Percentiles rank a stretch among this genome's conserved stretches.
These are phyloP conservation scores for Didymella glomerata DNA, from an alignment of 2,329 filamentous ascomycete species.

Conservation along the genomic window DNA sequence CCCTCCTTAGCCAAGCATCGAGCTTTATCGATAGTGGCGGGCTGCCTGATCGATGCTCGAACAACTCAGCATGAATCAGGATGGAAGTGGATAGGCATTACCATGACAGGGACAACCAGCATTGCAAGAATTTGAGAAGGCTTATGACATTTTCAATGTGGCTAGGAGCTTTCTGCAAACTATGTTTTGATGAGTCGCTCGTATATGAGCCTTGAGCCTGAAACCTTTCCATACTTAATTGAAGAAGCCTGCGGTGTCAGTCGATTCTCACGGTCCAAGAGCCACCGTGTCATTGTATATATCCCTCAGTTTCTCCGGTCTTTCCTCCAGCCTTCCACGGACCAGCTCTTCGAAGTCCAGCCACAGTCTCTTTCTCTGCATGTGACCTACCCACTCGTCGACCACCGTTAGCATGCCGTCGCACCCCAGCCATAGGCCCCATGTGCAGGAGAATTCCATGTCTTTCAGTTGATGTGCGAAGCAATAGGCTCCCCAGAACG, in stretches of 20 bases:
- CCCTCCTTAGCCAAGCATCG: conserved; percentile 4
- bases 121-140: too few species aligned
- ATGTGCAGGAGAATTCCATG: not conserved
- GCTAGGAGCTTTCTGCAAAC: not conserved
- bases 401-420: not conserved
- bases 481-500: not conserved
- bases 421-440: not conserved
- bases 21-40: conserved; percentile 18
- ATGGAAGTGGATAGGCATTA: not conserved
- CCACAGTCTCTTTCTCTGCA: not conserved
- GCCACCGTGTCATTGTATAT: not conserved
- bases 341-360: not conserved
- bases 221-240: not conserved
- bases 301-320: not conserved
- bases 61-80: not conserved
- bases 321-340: not conserved
- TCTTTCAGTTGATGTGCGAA: not conserved
- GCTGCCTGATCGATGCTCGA: not conserved
- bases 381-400: not conserved
- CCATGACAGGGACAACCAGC: not conserved
- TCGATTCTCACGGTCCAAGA: not conserved
- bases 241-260: not conserved
- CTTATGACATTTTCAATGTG: not conserved
- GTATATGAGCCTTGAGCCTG: not conserved
- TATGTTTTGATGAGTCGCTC: not conserved